Base-by-base conservation (phyloP, 1,139 yeast species). In the Taiozyma sp. region DNA sequence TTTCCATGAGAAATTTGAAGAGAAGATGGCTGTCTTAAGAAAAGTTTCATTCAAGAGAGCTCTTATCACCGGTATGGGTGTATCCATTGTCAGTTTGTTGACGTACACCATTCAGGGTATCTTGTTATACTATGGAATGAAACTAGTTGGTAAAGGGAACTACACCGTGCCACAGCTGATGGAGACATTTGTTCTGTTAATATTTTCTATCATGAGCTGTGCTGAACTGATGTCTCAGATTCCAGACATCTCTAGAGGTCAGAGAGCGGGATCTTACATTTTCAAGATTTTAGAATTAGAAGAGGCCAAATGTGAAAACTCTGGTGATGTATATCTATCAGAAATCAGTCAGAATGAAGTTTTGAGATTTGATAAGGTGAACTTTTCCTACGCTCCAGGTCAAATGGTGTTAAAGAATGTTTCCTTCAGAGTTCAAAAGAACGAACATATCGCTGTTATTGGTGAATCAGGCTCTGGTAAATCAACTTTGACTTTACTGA, bases 391-490 rank as follows among this genome's bases (percentile, higher is more conserved):
- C 58, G 52, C 63, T 7, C 64, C 62, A 27, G 54, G 54, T 16
- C 53, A 53, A 6, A 56, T 49, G 1, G 70, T 76, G 1, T 68
- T 83, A 41, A 65, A 67, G 2, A 62, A 72, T 23, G 56, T 83
- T 3, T 65, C 66, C 13, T 71, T 87, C 46, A 50, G 54, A 0
- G 64, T 89, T 1, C 51, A 61, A 1, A 65, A 69, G 16, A 78
- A 80, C 36, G 78, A 81, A 54, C 73, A 79, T 1, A 72, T 85
- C 41, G 92, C 87, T 1, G 66, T 89, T 5, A 79, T 83, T 13
- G 96, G 96, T 1, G 81, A 77, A 51, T 85, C 95, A 8, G 96
- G 96, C 0, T 78, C 84, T 24, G 96, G 96, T 0, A 89, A 89
- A 67, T 84, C 93, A 0, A 87, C 96, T 0, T 61, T 88, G 4